Evolutionary conservation across 2,329 filamentous ascomycete genomes (phyloP).

Genomic region (Didymella pomorum): DNA sequence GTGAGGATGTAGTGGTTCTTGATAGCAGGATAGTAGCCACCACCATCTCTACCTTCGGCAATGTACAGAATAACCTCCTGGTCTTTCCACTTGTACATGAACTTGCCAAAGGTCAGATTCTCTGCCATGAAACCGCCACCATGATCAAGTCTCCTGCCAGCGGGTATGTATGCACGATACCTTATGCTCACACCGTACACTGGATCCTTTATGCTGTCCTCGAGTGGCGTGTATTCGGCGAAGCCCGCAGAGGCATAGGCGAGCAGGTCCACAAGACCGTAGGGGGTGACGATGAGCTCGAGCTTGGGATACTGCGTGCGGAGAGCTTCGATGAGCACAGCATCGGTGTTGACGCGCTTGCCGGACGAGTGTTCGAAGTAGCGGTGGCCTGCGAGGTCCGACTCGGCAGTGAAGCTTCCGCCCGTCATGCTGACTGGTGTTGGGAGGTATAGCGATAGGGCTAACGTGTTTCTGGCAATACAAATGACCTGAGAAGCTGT

Average conservation of each 20-base stretch:
- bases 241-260: conserved; percentile 54
- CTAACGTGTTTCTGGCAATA: conserved; percentile 1
- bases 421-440: conserved; percentile 36
- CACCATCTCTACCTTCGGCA: conserved; percentile 53
- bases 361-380: conserved; percentile 57
- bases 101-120: conserved; percentile 55
- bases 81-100: conserved; percentile 55
- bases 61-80: conserved; percentile 55
- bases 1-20: conserved; percentile 57
- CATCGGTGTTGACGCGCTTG: conserved; percentile 55
- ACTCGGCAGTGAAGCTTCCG: conserved; percentile 33
- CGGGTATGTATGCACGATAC: conserved; percentile 51
- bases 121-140: conserved; percentile 49
- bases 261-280: conserved; percentile 48
- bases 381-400: conserved; percentile 49
- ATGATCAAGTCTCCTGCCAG: conserved; percentile 50
- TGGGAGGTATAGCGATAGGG: conserved; percentile 2
- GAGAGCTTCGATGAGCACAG: conserved; percentile 55
- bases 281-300: conserved; percentile 53
- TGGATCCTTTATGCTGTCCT: conserved; percentile 51
- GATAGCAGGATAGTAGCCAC: conserved; percentile 41
- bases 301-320: conserved; percentile 56
- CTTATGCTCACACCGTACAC: conserved; percentile 45
- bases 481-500: conserved; percentile 2
- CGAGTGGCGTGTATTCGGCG: conserved; percentile 52